Evolutionary conservation across 2,329 filamentous ascomycete genomes (phyloP).

Genomic region (Penicillium sp.): DNA sequence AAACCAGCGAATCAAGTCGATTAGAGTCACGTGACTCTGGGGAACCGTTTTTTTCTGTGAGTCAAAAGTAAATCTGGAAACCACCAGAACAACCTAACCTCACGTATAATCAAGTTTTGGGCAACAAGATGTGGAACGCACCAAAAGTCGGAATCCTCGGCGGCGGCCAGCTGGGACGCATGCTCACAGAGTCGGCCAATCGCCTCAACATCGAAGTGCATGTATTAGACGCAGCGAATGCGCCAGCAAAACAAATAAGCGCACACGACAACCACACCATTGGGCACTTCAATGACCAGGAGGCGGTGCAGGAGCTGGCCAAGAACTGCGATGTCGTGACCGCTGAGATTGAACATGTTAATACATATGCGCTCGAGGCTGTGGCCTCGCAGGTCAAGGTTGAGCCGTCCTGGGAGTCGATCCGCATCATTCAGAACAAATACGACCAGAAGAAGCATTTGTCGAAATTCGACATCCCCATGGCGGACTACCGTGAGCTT

Average conservation of each 20-base stretch:
- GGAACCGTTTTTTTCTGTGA: neutral
- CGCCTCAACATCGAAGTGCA: slow-evolving; percentile 73
- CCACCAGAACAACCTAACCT: neutral
- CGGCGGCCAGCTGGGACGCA: slow-evolving; percentile 78
- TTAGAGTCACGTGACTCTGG: slow-evolving; percentile 1
- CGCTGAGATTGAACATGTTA: slow-evolving; percentile 92
- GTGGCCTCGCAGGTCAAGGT: slow-evolving; percentile 65
- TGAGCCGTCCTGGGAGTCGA: slow-evolving; percentile 80
- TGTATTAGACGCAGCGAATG: slow-evolving; percentile 70
- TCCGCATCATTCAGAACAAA: slow-evolving; percentile 91
- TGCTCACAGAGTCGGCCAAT: slow-evolving; percentile 87
- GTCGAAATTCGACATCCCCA: slow-evolving; percentile 62
- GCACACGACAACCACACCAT: slow-evolving; percentile 69
- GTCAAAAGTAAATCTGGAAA: neutral
- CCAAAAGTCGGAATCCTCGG: slow-evolving; percentile 51
- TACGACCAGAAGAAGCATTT: slow-evolving; percentile 84
- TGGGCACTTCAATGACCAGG: slow-evolving; percentile 82
- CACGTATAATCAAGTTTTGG: neutral
- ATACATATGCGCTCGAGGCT: slow-evolving; percentile 84
- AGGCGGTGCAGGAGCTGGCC: slow-evolving; percentile 76
- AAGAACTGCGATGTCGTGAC: slow-evolving; percentile 74
- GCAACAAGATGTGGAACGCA: slow-evolving; percentile 31
- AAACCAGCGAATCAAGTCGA: neutral
- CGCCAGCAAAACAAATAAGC: slow-evolving; percentile 83
- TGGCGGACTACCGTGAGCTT: slow-evolving; percentile 67